These are phyloP conservation scores for Phoma sp. DNA, from an alignment of 2,329 filamentous ascomycete species.

Conservation along the genomic window DNA sequence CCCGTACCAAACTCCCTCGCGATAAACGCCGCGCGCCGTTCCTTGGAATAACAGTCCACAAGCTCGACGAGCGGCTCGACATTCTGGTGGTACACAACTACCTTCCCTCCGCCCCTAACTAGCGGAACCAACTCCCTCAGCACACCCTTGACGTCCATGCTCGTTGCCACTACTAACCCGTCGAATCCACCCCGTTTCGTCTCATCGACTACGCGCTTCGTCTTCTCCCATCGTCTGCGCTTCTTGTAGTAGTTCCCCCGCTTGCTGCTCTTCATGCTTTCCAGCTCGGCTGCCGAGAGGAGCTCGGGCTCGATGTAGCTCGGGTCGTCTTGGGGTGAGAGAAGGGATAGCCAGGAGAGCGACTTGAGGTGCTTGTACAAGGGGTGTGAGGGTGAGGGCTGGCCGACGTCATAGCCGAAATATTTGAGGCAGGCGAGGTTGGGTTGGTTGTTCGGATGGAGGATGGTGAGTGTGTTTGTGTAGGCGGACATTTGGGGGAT, in stretches of 20 bases:
- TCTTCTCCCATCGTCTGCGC: conserved; percentile 79
- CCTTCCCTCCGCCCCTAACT: conserved; percentile 79
- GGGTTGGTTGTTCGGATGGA: conserved; percentile 84
- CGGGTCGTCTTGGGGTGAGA: conserved; percentile 77
- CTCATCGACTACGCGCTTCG: conserved; percentile 75
- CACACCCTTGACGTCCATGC: conserved; percentile 81
- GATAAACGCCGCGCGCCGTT: conserved; percentile 74
- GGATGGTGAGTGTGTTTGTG: conserved; percentile 79
- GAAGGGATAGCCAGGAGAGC: conserved; percentile 89
- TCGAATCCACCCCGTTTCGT: conserved; percentile 80
- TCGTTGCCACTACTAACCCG: conserved; percentile 80
- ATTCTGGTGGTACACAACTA: conserved; percentile 84
- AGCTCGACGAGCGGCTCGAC: conserved; percentile 80
- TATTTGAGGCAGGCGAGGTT: conserved; percentile 89
- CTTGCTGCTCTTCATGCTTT: conserved; percentile 79
- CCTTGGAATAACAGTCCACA: conserved; percentile 84
- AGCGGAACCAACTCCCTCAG: conserved; percentile 79
- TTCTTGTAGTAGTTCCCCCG: conserved; percentile 89
- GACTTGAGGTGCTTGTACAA: conserved; percentile 82
- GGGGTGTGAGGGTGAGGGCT: conserved; percentile 71
- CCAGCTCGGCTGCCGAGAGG: conserved; percentile 67
- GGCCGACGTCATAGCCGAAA: conserved; percentile 81
- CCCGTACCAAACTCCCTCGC: conserved; percentile 36
- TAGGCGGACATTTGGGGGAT: conserved; percentile 67
- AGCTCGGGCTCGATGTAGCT: conserved; percentile 74